Evolutionary conservation across 1,284 basidiomycete species (phyloP), one percentile per base, ranked within the genome.

Genomic region (Heterobasidion parviporum): DNA sequence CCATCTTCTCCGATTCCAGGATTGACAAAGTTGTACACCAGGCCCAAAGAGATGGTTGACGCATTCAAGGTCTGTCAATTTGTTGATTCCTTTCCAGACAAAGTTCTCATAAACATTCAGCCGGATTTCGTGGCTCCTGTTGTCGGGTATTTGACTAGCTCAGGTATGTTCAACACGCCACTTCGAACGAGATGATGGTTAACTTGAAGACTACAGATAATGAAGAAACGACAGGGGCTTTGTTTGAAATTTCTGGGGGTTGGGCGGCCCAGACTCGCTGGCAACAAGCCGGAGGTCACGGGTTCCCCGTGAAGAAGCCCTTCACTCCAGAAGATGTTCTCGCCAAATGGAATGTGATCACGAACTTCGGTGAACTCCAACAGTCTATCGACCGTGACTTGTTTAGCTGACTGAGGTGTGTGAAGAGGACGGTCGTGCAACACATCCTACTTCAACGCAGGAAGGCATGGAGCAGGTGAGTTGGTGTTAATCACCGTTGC

Each of bases 211-310:
- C 12, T 50, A 35, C 56, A 79, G 86, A 83, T 54, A 93, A 94
- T 65, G 80, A 80, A 34, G 80, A 87, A 56, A 86, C 85, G 32
- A 85, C 89, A 15, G 90, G 91, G 26, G 75, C 77, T 26, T 69
- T 99, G 54, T 96, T 95, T 68, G 96, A 99, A 72, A 83, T 95
- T 46, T 85, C 83, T 18, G 96, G 92, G 48, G 97, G 96, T 2
- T 98, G 94, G 91, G 88, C 89, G 12, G 92, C 92, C 6, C 86
- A 94, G 67, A 87, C 92, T 46, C 81, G 96, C 61, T 99, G 96
- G 95, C 90, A 98, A 73, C 85, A 94, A 45, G 79, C 93, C 8
- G 89, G 87, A 33, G 97, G 96, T 7, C 70, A 88, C 63, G 83
- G 87, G n/a, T 97, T 96, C 83, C 88, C 92, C 8, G 81, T 86